Base-by-base conservation (phyloP, 331 rosid species). In the Rosa hybrid region DNA sequence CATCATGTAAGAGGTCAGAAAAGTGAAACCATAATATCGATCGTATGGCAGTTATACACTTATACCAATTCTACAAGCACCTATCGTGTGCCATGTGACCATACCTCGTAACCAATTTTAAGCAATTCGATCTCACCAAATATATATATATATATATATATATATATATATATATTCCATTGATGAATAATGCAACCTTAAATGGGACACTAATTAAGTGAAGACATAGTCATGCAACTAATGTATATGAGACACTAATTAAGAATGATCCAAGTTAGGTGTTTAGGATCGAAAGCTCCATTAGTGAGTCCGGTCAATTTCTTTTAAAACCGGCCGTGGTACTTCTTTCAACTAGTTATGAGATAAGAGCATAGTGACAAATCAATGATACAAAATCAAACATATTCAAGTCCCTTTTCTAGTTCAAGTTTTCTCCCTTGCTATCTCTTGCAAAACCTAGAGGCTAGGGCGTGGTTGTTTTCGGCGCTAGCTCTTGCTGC, bases 251-350 rank as follows among this genome's bases (percentile, higher is more conserved):
- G 63, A 57, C 63, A n/a, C 63, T 20, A 25, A 60, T 60, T 60
- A 25, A 60, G 68, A 23, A 60, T 60, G 39, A 60, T 60, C 68
- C 68, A 60, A 60, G 17, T 60, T 8, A 14, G 57, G n/a, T 25
- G 73, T 57, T 64, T 60, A 38, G 78, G 57, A 71, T 73, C n/a
- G 70, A 79, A 82, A 71, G 69, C 69, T 71, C 70, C 65, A 20
- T 59, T 20, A 14, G 62, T 17, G 59, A 63, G 68, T 11, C 11
- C 53, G 9, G 44, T 46, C 62, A 14, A 5, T 16, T 21, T 60
- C 9, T 8, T 53, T 70, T 17, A 17, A 5, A 69, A 82, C 56
- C 79, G 75, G 81, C 83, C 79, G 38, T 70, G 50, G 16, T 48
- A 49, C 49, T 7, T 5, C 25, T 45, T 11, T 21, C 56, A 2